These are phyloP conservation scores for Podaxis rugospora DNA, from an alignment of 768 basidiomycete genomes.

Conservation along the genomic window DNA sequence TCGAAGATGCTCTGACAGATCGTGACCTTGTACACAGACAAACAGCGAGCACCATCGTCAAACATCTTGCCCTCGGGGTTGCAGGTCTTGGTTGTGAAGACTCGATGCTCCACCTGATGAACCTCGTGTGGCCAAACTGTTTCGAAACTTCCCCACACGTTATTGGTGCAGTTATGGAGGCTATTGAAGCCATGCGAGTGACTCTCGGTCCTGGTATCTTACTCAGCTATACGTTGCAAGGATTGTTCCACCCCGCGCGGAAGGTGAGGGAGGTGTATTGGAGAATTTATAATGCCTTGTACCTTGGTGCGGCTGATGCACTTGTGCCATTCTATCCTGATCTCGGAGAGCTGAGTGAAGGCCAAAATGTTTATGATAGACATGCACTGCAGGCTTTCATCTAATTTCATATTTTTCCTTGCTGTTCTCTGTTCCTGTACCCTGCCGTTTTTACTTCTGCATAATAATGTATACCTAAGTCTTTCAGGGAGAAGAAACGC, in stretches of 20 bases:
- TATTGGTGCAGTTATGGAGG: conserved; percentile 97
- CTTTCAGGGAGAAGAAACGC: not conserved
- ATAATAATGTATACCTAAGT: conserved; percentile 1
- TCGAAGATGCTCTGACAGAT: conserved; percentile 97
- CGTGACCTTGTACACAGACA: conserved; percentile 98
- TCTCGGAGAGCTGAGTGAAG: conserved; percentile 84
- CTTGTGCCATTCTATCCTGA: conserved; percentile 96
- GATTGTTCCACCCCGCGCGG: conserved; percentile 94
- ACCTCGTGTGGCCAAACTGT: conserved; percentile 98
- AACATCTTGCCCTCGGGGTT: conserved; percentile 94
- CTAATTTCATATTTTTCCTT: conserved; percentile 26
- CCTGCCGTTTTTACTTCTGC: not conserved
- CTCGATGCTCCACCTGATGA: conserved; percentile 96
- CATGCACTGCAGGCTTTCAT: conserved; percentile 84
- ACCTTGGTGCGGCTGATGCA: conserved; percentile 86
- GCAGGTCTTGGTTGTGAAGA: conserved; percentile 98
- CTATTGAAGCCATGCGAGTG: conserved; percentile 95
- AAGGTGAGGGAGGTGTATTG: conserved; percentile 98
- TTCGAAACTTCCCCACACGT: conserved; percentile 99
- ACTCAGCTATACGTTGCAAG: conserved; percentile 89
- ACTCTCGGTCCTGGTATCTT: conserved; percentile 92
- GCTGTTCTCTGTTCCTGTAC: not conserved
- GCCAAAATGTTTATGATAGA: conserved; percentile 84
- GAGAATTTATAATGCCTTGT: conserved; percentile 93
- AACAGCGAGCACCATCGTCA: conserved; percentile 97